Percentiles rank a stretch among this genome's conserved stretches.
phyloP scores from a whole-genome alignment of 805 yeast species.

The Ogataea ganodermae region DNA sequence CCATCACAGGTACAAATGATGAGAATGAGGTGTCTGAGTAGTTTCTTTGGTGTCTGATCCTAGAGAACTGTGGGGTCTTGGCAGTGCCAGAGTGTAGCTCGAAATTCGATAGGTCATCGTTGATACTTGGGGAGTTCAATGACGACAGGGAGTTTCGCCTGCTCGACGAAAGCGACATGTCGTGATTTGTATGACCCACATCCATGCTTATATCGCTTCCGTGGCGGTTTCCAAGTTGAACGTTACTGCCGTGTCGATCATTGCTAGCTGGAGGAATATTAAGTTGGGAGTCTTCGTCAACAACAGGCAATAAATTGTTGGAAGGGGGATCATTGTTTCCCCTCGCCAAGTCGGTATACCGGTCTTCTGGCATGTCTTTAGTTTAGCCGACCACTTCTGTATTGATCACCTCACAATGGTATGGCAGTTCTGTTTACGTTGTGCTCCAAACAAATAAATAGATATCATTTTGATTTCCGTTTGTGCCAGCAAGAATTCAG shows the following conservation, averaged over 20 bases:
- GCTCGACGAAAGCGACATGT: constrained; percentile 5
- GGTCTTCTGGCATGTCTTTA: background rate
- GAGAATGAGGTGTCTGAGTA: constrained; percentile 30
- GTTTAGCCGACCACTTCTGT: background rate
- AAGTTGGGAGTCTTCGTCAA: constrained; percentile 15
- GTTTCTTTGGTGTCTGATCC: constrained; percentile 23
- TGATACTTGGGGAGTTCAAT: constrained; percentile 18
- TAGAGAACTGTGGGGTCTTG: constrained; percentile 6
- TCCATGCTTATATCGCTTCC: background rate
- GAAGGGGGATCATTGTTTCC: background rate
- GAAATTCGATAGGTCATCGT: constrained; percentile 17
- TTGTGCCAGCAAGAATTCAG: constrained; percentile 7
- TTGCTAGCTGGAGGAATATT: constrained; percentile 4
- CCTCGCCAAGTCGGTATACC: background rate
- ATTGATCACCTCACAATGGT: background rate
- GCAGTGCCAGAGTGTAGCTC: constrained; percentile 7
- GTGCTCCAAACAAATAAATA: background rate
- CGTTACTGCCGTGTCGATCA: background rate
- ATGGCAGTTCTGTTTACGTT: background rate
- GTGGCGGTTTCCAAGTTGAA: background rate
- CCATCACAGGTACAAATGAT: constrained; percentile 33
- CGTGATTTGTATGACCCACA: background rate
- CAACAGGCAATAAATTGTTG: constrained; percentile 7
- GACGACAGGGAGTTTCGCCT: constrained; percentile 12
- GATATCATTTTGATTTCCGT: constrained; percentile 2